phyloP scores from a whole-genome alignment of 371 early-diverging fungal genomes.

The Batkoa obscura region DNA sequence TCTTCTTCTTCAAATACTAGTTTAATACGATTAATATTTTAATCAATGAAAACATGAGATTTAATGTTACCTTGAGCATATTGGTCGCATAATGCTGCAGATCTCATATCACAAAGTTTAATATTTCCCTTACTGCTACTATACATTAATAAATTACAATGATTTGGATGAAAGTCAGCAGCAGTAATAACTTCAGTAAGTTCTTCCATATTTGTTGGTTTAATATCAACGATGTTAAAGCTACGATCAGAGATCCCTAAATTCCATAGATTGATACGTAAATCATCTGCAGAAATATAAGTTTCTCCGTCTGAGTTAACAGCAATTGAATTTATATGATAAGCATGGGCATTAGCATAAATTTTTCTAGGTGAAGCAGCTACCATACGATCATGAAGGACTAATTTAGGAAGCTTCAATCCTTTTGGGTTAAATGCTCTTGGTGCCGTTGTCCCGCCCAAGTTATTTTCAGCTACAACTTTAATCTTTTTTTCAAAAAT shows the following conservation, averaged over 20 bases:
- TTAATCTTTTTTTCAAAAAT: conserved; percentile 91
- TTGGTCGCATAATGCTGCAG: conserved; percentile 83
- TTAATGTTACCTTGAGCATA: conserved; percentile 57
- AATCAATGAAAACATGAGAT: background rate
- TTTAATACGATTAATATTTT: background rate
- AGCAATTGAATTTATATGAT: conserved; percentile 98
- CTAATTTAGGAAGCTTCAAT: conserved; percentile 66
- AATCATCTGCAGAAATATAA: conserved; percentile 93
- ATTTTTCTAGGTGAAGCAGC: conserved; percentile 86
- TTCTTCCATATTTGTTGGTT: conserved; percentile 97
- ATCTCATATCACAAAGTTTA: conserved; percentile 91
- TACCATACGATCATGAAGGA: conserved; percentile 85
- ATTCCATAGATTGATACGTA: conserved; percentile 98
- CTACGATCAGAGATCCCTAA: conserved; percentile 88
- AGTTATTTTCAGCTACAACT: conserved; percentile 75
- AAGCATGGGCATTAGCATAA: conserved; percentile 96
- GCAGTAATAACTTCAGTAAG: conserved; percentile 97
- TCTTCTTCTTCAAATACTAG: conserved; percentile 86
- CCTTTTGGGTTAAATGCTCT: conserved; percentile 14
- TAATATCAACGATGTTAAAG: conserved; percentile 98
- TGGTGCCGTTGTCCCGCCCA: conserved; percentile 32
- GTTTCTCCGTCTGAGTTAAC: conserved; percentile 94
- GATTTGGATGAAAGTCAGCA: conserved; percentile 89
- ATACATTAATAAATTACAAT: conserved; percentile 95
- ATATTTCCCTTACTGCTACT: conserved; percentile 96